Evolutionary conservation across 495 filamentous ascomycete species (phyloP).

Genomic region (Penicillium taxi): DNA sequence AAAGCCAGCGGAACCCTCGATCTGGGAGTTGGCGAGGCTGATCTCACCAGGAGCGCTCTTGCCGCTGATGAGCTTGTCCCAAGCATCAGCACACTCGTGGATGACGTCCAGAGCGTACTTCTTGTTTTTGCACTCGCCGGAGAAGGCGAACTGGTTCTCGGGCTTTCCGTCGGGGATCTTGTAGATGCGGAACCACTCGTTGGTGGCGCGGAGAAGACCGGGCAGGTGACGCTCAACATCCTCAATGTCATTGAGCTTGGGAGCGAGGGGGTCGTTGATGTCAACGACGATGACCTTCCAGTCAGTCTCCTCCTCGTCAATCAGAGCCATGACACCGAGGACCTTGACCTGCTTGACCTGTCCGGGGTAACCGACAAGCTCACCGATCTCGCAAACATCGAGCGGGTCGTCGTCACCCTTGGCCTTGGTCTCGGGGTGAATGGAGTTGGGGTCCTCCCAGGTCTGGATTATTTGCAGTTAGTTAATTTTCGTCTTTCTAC

Average conservation of each 20-base stretch:
- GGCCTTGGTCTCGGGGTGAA: constrained; percentile 98
- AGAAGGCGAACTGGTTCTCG: constrained; percentile 99
- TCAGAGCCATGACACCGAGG: constrained; percentile 96
- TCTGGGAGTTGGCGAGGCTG: constrained; percentile 67
- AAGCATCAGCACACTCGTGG: constrained; percentile 91
- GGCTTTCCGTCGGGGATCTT: constrained; percentile 99
- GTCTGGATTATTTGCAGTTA: constrained; percentile 48
- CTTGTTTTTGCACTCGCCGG: constrained; percentile 99
- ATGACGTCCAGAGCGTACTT: constrained; percentile 95
- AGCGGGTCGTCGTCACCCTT: constrained; percentile 99
- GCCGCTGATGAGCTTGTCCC: constrained; percentile 90
- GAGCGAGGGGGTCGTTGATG: constrained; percentile 90
- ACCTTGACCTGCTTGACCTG: constrained; percentile 99
- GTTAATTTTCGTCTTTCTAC: too few species aligned
- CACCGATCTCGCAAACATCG: constrained; percentile 98
- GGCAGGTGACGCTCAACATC: constrained; percentile 98
- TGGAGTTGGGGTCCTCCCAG: constrained; percentile 94
- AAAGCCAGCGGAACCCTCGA: constrained; percentile 59
- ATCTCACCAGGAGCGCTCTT: constrained; percentile 70
- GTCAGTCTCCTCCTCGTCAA: constrained; percentile 99
- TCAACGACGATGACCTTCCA: constrained; percentile 99
- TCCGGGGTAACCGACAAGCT: constrained; percentile 88
- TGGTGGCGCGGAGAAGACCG: constrained; percentile 91
- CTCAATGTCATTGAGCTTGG: constrained; percentile 97
- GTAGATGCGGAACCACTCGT: constrained; percentile 99